phyloP scores from a whole-genome alignment of 2,329 filamentous ascomycete species.

The Talaromyces marneffei region DNA sequence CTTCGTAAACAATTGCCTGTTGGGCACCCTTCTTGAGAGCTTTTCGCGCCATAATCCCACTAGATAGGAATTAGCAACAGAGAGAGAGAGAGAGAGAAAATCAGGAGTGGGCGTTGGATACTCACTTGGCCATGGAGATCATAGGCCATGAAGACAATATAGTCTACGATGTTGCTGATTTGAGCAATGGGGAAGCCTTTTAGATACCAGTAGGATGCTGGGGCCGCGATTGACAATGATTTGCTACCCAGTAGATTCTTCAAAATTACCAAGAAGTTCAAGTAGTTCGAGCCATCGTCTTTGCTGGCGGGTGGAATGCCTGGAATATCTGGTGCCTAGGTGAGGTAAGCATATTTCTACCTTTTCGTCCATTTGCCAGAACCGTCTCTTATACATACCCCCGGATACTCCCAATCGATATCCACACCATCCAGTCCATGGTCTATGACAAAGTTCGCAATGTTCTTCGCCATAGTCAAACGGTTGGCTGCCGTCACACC shows the following conservation, averaged over 20 bases:
- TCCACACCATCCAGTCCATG: not conserved
- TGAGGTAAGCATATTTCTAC: no score
- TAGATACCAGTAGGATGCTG: not conserved
- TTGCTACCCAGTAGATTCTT: not conserved
- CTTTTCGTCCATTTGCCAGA: no score
- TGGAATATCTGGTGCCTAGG: constrained; percentile 3
- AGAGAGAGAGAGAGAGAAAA: no score
- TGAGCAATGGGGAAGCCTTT: not conserved
- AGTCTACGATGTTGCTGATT: not conserved
- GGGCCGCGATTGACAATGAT: not conserved
- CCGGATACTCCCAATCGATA: not conserved
- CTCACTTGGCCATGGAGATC: constrained; percentile 28
- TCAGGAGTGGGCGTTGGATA: no score
- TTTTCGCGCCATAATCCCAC: no score
- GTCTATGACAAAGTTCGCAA: not conserved
- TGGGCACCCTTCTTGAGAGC: no score
- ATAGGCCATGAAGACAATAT: constrained; percentile 19
- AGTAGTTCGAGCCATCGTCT: no score
- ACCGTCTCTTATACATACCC: no score
- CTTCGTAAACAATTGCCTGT: constrained; percentile 29
- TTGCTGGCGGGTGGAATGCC: not conserved
- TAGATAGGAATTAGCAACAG: no score
- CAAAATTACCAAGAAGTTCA: no score
- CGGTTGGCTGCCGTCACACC: not conserved
- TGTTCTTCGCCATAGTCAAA: not conserved